Evolutionary conservation across 305 asterid genomes (phyloP), one percentile per base, ranked within the genome.

Genomic region (Plantago rigida): DNA sequence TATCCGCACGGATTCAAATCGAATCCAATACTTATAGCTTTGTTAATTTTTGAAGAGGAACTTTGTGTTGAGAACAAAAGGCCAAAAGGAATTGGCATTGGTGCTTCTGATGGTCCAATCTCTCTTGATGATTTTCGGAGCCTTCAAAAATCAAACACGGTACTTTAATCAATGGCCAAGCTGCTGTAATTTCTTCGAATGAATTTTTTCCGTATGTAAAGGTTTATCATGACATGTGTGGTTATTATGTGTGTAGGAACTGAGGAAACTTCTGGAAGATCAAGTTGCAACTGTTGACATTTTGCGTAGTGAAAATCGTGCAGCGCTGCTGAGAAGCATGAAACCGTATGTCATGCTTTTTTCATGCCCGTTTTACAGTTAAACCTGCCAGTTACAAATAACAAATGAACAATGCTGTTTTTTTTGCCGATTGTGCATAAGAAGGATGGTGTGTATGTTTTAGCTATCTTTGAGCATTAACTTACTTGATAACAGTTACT

Each of bases 51-150:
- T 75, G 64, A 63, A 92, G 99, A 86, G 77, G 94, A 79, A 58
- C 69, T 71, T 58, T 77, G 75, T 68, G 65, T 77, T 48, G 94
- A 83, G 75, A 88, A 49, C 90, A 92, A 92, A 76, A 83, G 90
- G 71, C 69, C 77, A 57, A 88, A 92, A 79, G 96, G 99, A 73
- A 88, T 92, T 65, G 99, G 96, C 54, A 83, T 92, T 64, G 96
- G 96, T 64, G 75, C 94, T 70, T 76, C 86, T 57, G 87, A 84
- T 74, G 95, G 96, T 71, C 96, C 99, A 50, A 73, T 92, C 64
- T 88, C 95, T 59, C 94, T 92, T 60, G 95, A 86, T 67, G 95
- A 92, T 84, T 92, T 92, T 54, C 87, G 93, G 48, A 86, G 95
- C 80, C 82, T 88, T 70, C 95, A 92, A 73, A 79, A 85, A 74